A percentile compares a stretch with the other conserved stretches of the same genome.
Conservation (phyloP, 2,329 filamentous ascomycete genomes). For the Biscogniauxia marginata region DNA sequence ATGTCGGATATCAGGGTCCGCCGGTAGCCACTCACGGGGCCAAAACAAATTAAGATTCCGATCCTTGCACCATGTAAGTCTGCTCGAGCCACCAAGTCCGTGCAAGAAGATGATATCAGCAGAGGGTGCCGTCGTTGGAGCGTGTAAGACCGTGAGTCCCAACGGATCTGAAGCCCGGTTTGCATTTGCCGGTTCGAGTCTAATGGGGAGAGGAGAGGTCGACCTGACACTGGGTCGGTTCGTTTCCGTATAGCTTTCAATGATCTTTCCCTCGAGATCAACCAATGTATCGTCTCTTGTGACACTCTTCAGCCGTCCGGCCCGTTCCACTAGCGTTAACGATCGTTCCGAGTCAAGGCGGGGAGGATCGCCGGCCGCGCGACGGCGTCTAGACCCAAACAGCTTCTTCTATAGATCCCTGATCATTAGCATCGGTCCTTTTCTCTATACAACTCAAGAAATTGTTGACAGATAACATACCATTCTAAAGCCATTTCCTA, state of each 20-base stretch:
- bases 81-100: slow-evolving; percentile 10
- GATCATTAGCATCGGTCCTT: not conserved
- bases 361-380: not conserved
- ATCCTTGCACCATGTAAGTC: slow-evolving; percentile 13
- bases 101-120: slow-evolving; percentile 11
- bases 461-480: not conserved
- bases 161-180: not conserved
- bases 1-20: not conserved
- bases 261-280: not conserved
- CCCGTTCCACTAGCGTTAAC: not conserved
- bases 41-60: slow-evolving; percentile 9
- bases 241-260: not conserved
- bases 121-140: not conserved
- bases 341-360: not conserved
- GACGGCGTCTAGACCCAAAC: not conserved
- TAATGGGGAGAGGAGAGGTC: not conserved
- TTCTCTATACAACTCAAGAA: not conserved
- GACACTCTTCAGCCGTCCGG: not conserved
- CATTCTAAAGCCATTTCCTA: not conserved
- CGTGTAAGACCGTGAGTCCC: not conserved
- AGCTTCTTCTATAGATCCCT: not conserved
- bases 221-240: not conserved
- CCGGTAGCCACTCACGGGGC: slow-evolving; percentile 9
- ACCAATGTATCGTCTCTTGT: not conserved
- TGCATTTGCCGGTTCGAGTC: not conserved